These are phyloP conservation scores for Pichia sp. DNA, from an alignment of 1,139 yeast species.

Conservation along the genomic window DNA sequence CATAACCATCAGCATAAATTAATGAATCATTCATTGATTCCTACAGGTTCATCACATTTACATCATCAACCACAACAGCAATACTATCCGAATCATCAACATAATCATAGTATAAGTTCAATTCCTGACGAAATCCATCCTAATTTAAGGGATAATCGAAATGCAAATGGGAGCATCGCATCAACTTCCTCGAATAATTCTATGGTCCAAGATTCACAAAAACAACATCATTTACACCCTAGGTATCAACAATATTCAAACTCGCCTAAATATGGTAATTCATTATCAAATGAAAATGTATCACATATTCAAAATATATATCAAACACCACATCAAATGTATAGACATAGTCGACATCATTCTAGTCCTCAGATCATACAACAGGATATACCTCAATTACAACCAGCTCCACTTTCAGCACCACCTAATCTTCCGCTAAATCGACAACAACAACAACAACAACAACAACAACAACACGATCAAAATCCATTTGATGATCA, in stretches of 20 bases:
- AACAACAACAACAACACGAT: neutral
- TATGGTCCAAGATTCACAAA: constrained; percentile 2
- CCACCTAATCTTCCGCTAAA: no score
- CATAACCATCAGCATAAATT: constrained; percentile 12
- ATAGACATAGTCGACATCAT: constrained; percentile 5
- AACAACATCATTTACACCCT: neutral
- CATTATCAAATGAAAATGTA: no score
- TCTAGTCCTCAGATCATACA: constrained; percentile 8
- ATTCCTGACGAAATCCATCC: constrained; percentile 32
- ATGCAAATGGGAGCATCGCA: no score
- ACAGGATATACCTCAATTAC: neutral
- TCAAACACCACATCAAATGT: constrained; percentile 1
- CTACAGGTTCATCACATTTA: constrained; percentile 1
- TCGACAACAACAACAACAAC: neutral
- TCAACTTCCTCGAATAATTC: constrained; percentile 34
- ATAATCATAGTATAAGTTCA: constrained; percentile 18
- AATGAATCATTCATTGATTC: no score
- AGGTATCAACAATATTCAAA: neutral
- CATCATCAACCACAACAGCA: constrained; percentile 18
- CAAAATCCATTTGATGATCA: constrained; percentile 1
- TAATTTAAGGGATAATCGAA: constrained; percentile 31
- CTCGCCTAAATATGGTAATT: neutral
- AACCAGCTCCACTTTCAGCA: no score
- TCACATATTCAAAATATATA: neutral
- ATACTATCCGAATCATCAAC: constrained; percentile 17